Conservation (phyloP, 2,329 filamentous ascomycete genomes). For the Penicillium sp. region DNA sequence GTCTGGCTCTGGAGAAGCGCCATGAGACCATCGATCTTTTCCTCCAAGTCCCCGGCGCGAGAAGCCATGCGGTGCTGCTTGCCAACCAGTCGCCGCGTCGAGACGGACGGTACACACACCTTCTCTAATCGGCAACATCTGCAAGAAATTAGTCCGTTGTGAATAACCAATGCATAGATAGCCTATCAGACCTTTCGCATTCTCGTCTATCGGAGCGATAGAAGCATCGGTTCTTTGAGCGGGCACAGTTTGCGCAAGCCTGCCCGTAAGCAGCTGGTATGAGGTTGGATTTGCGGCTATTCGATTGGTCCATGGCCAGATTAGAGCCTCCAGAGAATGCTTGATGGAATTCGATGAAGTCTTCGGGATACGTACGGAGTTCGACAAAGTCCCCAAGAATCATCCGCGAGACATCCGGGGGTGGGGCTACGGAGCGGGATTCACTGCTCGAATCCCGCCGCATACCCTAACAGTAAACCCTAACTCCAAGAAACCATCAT, state of each 20-base stretch:
- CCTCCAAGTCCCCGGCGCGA: background rate
- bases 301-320: background rate
- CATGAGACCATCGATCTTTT: constrained; percentile 6
- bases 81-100: background rate
- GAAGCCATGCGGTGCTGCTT: background rate
- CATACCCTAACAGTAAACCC: too few species aligned
- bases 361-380: too few species aligned
- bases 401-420: background rate
- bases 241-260: constrained; percentile 3
- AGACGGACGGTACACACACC: background rate
- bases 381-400: background rate
- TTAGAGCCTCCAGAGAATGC: background rate
- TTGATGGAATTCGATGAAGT: constrained; percentile 1
- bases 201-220: constrained; percentile 5
- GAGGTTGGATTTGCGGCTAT: background rate
- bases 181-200: constrained; percentile 2
- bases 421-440: background rate
- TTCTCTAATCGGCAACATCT: constrained; percentile 8
- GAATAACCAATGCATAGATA: background rate
- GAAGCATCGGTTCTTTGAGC: constrained; percentile 1
- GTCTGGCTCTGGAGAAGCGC: constrained; percentile 2
- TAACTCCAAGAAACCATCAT: too few species aligned
- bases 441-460: too few species aligned
- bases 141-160: background rate
- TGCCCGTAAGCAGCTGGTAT: background rate